Conservation (phyloP, 345 rosid genomes). For the Raphanus sativus region DNA sequence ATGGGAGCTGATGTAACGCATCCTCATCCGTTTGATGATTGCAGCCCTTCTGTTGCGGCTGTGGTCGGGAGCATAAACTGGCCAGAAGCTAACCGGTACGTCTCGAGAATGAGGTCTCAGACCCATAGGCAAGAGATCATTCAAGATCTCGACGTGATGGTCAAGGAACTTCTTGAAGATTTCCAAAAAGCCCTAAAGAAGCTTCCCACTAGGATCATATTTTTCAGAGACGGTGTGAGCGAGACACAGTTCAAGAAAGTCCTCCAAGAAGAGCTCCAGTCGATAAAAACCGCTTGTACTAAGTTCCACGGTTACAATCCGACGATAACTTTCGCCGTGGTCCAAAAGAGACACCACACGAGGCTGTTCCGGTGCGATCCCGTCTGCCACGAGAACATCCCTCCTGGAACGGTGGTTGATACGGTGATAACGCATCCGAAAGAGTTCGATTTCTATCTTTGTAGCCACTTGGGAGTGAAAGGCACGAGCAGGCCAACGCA, state of each 20-base stretch:
- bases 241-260: slow-evolving; percentile 89
- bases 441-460: slow-evolving; percentile 91
- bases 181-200: slow-evolving; percentile 58
- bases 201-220: slow-evolving; percentile 82
- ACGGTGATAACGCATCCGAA: slow-evolving; percentile 82
- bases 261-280: slow-evolving; percentile 71
- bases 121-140: slow-evolving; percentile 91
- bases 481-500: slow-evolving; percentile 96
- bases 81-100: slow-evolving; percentile 93
- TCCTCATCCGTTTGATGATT: slow-evolving; percentile 94
- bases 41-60: slow-evolving; percentile 94
- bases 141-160: slow-evolving; percentile 82
- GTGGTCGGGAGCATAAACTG: slow-evolving; percentile 99
- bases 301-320: slow-evolving; percentile 63
- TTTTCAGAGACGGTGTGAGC: slow-evolving; percentile 93
- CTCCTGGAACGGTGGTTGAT: slow-evolving; percentile 93
- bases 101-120: slow-evolving; percentile 91
- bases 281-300: slow-evolving; percentile 66
- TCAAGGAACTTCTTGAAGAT: slow-evolving; percentile 74
- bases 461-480: slow-evolving; percentile 92
- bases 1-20: slow-evolving; percentile 99
- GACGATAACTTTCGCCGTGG: slow-evolving; percentile 75
- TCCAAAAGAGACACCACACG: slow-evolving; percentile 94
- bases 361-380: slow-evolving; percentile 65
- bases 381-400: slow-evolving; percentile 63